A percentile compares a stretch with the other conserved stretches of the same genome.
Evolutionary conservation across 164 flowering plant species (phyloP).

Genomic region (Saururus chinensis): DNA sequence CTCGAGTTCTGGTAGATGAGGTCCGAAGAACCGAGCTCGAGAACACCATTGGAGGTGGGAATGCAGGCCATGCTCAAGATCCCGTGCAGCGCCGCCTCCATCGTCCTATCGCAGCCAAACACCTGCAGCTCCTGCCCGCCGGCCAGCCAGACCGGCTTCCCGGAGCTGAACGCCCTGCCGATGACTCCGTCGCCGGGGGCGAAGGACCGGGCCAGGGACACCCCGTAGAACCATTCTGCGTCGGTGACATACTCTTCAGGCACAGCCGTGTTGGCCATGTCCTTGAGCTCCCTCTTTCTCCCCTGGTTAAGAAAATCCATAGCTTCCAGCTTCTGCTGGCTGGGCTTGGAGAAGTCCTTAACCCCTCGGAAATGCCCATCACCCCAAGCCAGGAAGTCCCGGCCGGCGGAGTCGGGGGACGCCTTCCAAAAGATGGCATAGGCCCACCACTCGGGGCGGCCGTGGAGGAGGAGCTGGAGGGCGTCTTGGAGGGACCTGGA

Average conservation of each 20-base stretch:
- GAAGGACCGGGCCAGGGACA: constrained; percentile 42
- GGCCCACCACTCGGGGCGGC: constrained; percentile 42
- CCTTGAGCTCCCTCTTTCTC: too few species aligned
- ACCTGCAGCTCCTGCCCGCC: background rate
- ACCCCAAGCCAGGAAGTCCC: too few species aligned
- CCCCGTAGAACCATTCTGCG: constrained; percentile 61
- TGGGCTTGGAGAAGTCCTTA: too few species aligned
- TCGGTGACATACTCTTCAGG: background rate
- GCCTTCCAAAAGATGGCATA: constrained; percentile 68
- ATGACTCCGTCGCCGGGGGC: constrained; percentile 27
- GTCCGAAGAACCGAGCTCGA: constrained; percentile 47
- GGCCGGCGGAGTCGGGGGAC: constrained; percentile 11
- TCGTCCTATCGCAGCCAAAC: background rate
- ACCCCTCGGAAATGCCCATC: too few species aligned
- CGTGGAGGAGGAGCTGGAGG: constrained; percentile 38
- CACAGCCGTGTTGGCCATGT: too few species aligned
- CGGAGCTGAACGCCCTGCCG: constrained; percentile 29
- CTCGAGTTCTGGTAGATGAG: constrained; percentile 32
- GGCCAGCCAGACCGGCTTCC: constrained; percentile 35
- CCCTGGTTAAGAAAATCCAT: too few species aligned
- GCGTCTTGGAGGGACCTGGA: too few species aligned
- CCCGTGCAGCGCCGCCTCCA: background rate
- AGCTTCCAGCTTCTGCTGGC: too few species aligned
- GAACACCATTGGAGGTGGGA: constrained; percentile 35
- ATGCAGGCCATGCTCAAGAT: constrained; percentile 3